Evolutionary conservation across 1,284 basidiomycete species (phyloP).

Genomic region (Sanguinoderma infundibulare): DNA sequence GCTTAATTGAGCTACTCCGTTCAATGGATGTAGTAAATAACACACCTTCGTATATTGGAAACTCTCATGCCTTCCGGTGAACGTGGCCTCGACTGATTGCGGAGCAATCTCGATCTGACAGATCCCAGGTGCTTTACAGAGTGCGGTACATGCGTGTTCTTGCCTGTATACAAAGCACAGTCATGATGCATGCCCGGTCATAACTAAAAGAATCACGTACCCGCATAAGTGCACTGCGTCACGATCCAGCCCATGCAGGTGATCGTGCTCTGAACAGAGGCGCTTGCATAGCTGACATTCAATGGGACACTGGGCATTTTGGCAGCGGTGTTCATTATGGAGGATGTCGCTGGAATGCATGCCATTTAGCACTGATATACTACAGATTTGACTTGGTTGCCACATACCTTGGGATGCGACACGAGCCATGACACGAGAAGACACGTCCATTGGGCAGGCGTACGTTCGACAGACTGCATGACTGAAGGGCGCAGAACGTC

Average conservation of each 20-base stretch:
- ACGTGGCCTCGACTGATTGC: slow-evolving; percentile 60
- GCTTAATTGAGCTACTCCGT: background rate
- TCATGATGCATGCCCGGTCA: background rate
- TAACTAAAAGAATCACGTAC: slow-evolving; percentile 37
- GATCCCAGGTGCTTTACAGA: slow-evolving; percentile 54
- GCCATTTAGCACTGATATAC: background rate
- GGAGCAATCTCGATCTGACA: slow-evolving; percentile 63
- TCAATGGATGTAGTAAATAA: background rate
- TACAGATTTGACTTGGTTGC: too few relatives aligned
- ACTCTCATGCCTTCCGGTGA: slow-evolving; percentile 48
- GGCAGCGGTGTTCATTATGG: slow-evolving; percentile 53
- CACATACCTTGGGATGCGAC: slow-evolving; percentile 48
- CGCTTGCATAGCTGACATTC: slow-evolving; percentile 57
- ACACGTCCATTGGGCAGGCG: slow-evolving; percentile 34
- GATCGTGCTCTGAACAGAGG: slow-evolving; percentile 50
- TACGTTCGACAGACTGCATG: slow-evolving; percentile 47
- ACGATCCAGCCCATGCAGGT: slow-evolving; percentile 53
- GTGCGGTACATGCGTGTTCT: slow-evolving; percentile 50
- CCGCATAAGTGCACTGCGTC: slow-evolving; percentile 58
- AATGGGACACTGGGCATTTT: slow-evolving; percentile 55
- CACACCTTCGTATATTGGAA: slow-evolving; percentile 55
- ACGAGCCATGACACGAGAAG: slow-evolving; percentile 49
- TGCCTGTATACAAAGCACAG: slow-evolving; percentile 43
- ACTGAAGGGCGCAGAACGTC: too few relatives aligned
- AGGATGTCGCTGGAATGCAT: slow-evolving; percentile 44